Evolutionary conservation across 2,329 filamentous ascomycete species (phyloP), one percentile per base, ranked within the genome.

Genomic region (Lachnellula cervina): DNA sequence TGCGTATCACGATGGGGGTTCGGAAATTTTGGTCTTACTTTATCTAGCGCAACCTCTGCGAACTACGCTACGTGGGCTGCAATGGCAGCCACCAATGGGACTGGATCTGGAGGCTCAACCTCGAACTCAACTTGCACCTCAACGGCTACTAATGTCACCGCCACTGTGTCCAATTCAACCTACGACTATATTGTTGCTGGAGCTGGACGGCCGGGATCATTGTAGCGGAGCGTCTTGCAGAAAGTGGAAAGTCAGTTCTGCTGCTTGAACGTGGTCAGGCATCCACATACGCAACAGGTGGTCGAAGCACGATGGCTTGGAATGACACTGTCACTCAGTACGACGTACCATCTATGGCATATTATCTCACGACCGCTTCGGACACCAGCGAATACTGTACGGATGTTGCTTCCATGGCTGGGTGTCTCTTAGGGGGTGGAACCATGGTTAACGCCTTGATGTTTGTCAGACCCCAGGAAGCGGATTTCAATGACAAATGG

Each of bases 401-500:
- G 28, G 64, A 66, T 49, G 59, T 56, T 45, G 84, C 85, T 53
- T 81, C 85, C 60, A 87, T 88, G 82, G 83, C 84, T 14, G 86
- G 84, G 16, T 89, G 86, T 60, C 75, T 89, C 23, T 77, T 89
- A 3, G 86, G 86, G 47, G 86, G 86, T 55, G 63, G 62, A 46
- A 67, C 64, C 4, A 64, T 62, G 52, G 60, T 88, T 65, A 89
- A 88, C 59, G 81, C 85, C 45, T 81, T 82, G 50, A 75, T 88
- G 49, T 88, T 83, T 77, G 86, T 82, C 75, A 81, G 75, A 69
- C 80, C 87, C 0, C 80, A 84, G 59, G 75, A 78, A 7, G 69
- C 73, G 5, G 87, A 90, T 66, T 90, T 86, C 73, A 82, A 90
- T 66, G 78, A 81, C 68, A 87, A 87, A 71, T 90, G 88, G 75